A percentile compares a stretch with the other conserved stretches of the same genome.
Evolutionary conservation across 441 rosid species (phyloP).

Genomic region (Corymbia calophylla): DNA sequence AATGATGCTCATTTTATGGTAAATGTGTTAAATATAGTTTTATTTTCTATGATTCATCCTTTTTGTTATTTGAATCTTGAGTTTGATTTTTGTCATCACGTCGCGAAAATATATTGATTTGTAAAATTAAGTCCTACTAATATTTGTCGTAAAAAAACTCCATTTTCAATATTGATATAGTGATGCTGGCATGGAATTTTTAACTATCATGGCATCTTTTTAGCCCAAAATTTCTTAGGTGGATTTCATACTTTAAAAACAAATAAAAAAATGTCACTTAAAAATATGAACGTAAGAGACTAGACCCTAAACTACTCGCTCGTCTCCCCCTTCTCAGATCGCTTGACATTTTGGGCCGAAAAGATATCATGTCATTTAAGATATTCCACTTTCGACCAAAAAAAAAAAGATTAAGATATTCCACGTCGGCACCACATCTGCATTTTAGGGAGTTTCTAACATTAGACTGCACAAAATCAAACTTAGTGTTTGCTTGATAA

Average conservation of each 20-base stretch:
- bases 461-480: background rate
- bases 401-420: background rate
- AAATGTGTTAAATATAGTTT: background rate
- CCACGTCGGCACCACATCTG: background rate
- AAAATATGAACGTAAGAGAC: background rate
- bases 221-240: background rate
- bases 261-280: background rate
- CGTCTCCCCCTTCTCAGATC: background rate
- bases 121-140: background rate
- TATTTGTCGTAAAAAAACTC: background rate
- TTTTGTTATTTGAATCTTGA: rapidly evolving
- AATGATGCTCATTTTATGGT: background rate
- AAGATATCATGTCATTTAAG: background rate
- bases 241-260: background rate
- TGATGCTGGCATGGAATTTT: too few species aligned
- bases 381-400: background rate
- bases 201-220: too few species aligned
- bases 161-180: background rate
- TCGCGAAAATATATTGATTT: background rate
- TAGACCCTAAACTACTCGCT: background rate
- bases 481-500: background rate
- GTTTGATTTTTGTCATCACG: background rate
- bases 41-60: background rate
- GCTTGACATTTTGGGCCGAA: background rate
- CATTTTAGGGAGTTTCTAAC: background rate